Conservation (phyloP, 2,329 filamentous ascomycete species). For the Trichoderma koningii region DNA sequence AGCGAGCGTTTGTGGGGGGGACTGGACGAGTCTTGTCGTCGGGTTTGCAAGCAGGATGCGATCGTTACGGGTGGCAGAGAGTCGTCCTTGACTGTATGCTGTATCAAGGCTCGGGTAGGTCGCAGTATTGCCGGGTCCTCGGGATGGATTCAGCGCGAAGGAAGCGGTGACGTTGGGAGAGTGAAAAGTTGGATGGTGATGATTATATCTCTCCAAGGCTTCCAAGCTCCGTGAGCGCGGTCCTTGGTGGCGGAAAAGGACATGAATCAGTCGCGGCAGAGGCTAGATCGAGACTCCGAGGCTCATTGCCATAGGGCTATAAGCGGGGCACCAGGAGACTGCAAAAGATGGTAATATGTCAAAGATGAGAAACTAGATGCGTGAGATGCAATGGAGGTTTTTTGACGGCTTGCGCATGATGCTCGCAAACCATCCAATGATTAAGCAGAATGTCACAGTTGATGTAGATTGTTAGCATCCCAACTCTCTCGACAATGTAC, state of each 20-base stretch:
- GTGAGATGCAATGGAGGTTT: too few relatives aligned
- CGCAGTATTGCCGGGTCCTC: not conserved
- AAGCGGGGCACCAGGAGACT: not conserved
- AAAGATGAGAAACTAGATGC: fast-evolving
- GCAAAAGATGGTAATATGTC: not conserved
- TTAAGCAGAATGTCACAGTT: not conserved
- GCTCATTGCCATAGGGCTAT: not conserved
- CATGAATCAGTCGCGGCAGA: not conserved
- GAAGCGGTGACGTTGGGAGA: not conserved
- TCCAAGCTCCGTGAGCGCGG: constrained; percentile 4
- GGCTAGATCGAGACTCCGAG: not conserved
- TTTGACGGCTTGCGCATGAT: too few relatives aligned
- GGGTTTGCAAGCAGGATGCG: not conserved
- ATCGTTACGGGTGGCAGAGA: not conserved
- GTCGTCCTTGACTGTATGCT: not conserved
- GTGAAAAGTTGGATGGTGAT: constrained; percentile 4
- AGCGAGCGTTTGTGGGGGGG: constrained; percentile 10
- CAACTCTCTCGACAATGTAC: not conserved
- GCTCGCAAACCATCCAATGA: not conserved
- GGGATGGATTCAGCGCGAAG: not conserved
- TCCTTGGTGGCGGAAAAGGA: constrained; percentile 6
- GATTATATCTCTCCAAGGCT: constrained; percentile 14
- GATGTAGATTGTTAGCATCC: constrained; percentile 10
- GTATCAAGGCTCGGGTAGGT: not conserved
- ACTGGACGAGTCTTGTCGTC: constrained; percentile 15